phyloP scores from a whole-genome alignment of 306 rosid genomes.

The Casuarina glauca region DNA sequence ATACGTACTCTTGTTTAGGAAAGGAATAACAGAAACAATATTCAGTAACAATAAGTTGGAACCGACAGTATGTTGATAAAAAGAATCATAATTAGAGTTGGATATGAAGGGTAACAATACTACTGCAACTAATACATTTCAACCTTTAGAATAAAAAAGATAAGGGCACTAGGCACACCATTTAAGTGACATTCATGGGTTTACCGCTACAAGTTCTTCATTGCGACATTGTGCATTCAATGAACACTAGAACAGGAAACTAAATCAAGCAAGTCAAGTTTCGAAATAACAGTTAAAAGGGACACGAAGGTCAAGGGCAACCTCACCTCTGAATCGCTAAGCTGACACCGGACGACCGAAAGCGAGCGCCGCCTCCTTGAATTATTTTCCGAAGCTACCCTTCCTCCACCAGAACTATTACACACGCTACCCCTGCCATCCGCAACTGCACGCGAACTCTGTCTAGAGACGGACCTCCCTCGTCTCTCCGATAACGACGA shows the following conservation, averaged over 20 bases:
- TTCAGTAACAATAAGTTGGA: no score
- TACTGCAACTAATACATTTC: neutral
- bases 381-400: conserved; percentile 51
- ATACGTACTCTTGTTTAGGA: neutral
- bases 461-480: conserved; percentile 95
- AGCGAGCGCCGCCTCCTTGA: conserved; percentile 74
- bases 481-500: conserved; percentile 49
- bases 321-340: conserved; percentile 93
- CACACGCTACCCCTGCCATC: conserved; percentile 44
- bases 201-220: neutral
- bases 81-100: neutral
- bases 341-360: conserved; percentile 81
- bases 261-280: neutral
- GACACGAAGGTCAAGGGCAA: neutral
- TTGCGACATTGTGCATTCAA: neutral
- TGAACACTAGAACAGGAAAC: neutral
- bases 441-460: conserved; percentile 39
- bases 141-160: neutral
- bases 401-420: conserved; percentile 41
- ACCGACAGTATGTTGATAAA: neutral
- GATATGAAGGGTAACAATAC: neutral
- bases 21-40: neutral
- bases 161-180: neutral
- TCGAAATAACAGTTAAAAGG: neutral
- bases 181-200: neutral